These are phyloP conservation scores for Entomortierella lignicola DNA, from an alignment of 192 early-diverging fungal genomes.

Conservation along the genomic window DNA sequence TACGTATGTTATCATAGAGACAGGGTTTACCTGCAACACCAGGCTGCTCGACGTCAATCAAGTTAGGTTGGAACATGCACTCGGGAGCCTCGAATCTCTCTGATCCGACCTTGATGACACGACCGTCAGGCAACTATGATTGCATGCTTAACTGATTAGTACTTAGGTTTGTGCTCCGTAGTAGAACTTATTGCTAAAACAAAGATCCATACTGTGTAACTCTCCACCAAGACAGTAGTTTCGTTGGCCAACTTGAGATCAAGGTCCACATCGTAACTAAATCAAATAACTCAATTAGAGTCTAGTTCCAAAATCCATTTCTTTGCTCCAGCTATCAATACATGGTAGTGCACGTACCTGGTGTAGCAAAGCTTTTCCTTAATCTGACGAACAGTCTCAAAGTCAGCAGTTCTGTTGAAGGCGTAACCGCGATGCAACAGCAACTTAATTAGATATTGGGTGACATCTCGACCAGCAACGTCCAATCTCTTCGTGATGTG, in stretches of 20 bases:
- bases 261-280: slow-evolving; percentile 93
- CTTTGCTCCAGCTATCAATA: no score
- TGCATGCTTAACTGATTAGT: neutral
- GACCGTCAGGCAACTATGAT: slow-evolving; percentile 91
- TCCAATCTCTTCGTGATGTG: slow-evolving; percentile 92
- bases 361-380: slow-evolving; percentile 99
- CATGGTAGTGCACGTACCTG: slow-evolving; percentile 64
- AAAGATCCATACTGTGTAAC: slow-evolving; percentile 79
- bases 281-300: neutral
- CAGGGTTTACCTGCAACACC: slow-evolving; percentile 89
- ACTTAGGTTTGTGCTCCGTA: neutral
- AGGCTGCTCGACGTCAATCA: slow-evolving; percentile 93
- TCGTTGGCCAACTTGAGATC: slow-evolving; percentile 96
- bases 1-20: no score
- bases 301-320: neutral
- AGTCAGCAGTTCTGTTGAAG: slow-evolving; percentile 98
- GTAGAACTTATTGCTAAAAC: neutral
- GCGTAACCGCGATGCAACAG: slow-evolving; percentile 93
- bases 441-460: slow-evolving; percentile 96
- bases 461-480: slow-evolving; percentile 96
- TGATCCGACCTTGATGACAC: slow-evolving; percentile 97
- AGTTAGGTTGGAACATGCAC: slow-evolving; percentile 97
- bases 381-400: slow-evolving; percentile 96
- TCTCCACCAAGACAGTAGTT: slow-evolving; percentile 96
- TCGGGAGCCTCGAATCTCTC: slow-evolving; percentile 99